Percentiles rank a stretch among this genome's conserved stretches.
These are phyloP conservation scores for Cyclotella kingstonii DNA, from an alignment of 108 stramenopile genomes.

Conservation along the genomic window DNA sequence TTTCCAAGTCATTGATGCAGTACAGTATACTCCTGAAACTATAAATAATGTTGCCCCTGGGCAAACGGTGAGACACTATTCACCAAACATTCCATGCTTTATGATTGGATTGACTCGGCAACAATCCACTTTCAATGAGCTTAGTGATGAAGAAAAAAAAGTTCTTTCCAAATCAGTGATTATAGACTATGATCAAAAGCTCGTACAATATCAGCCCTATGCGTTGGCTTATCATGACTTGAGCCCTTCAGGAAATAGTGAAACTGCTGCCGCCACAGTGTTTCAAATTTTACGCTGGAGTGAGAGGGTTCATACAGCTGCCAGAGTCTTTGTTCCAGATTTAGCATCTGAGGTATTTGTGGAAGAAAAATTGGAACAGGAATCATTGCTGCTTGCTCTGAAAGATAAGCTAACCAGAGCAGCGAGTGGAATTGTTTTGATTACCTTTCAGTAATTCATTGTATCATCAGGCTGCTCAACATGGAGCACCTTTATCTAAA, in stretches of 20 bases:
- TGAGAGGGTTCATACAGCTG: constrained; percentile 65
- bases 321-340: constrained; percentile 70
- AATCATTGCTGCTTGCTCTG: constrained; percentile 69
- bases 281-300: constrained; percentile 90
- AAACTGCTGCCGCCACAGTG: constrained; percentile 62
- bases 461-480: no score
- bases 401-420: constrained; percentile 84
- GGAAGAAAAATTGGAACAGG: constrained; percentile 21
- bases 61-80: constrained; percentile 94
- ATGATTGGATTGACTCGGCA: constrained; percentile 48
- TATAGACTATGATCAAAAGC: constrained; percentile 80
- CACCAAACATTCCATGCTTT: constrained; percentile 88
- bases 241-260: constrained; percentile 54
- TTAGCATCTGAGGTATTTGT: constrained; percentile 1
- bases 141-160: constrained; percentile 30
- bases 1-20: constrained; percentile 28
- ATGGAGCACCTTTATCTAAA: no score
- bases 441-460: constrained; percentile 26
- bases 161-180: constrained; percentile 59
- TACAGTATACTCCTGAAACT: constrained; percentile 58
- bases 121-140: neutral
- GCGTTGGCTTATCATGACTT: constrained; percentile 83
- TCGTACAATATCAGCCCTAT: constrained; percentile 46
- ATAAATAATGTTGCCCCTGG: constrained; percentile 86
- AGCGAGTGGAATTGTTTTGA: constrained; percentile 81